These are phyloP conservation scores for Afroboletus lepidellus DNA, from an alignment of 1,284 basidiomycete genomes.

Conservation along the genomic window DNA sequence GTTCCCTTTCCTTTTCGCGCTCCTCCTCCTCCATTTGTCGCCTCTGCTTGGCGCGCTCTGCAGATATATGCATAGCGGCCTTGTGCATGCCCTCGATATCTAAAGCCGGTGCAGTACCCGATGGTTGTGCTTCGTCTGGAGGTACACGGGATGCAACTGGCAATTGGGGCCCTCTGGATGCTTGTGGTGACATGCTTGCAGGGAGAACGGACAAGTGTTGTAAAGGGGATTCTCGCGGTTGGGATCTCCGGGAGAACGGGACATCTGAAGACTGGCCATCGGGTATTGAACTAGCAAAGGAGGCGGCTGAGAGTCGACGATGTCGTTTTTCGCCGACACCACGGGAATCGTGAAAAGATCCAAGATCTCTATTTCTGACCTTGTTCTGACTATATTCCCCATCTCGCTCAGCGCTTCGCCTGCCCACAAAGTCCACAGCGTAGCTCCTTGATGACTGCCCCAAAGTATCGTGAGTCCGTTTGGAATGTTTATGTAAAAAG, in stretches of 20 bases:
- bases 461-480: conserved; percentile 17
- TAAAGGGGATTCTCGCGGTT: conserved; percentile 29
- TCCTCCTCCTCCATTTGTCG: conserved; percentile 86
- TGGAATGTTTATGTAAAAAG: conserved; percentile 47
- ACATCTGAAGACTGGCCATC: conserved; percentile 25
- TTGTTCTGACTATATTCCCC: conserved; percentile 23
- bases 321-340: conserved; percentile 22
- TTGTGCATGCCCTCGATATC: conserved; percentile 76
- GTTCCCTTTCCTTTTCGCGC: conserved; percentile 77
- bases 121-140: conserved; percentile 35
- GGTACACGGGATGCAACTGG: conserved; percentile 42
- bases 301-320: conserved; percentile 28
- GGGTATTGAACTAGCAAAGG: conserved; percentile 29
- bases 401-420: conserved; percentile 24
- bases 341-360: conserved; percentile 21
- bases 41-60: conserved; percentile 79
- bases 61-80: conserved; percentile 86
- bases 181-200: conserved; percentile 6
- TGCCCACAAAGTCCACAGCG: conserved; percentile 18
- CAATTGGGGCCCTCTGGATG: conserved; percentile 26
- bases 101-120: conserved; percentile 37
- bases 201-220: conserved; percentile 37
- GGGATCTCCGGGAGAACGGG: conserved; percentile 26
- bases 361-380: conserved; percentile 21
- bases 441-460: conserved; percentile 20